Evolutionary conservation across 2,329 filamentous ascomycete genomes (phyloP).

Genomic region (Intubia oerlemansii): DNA sequence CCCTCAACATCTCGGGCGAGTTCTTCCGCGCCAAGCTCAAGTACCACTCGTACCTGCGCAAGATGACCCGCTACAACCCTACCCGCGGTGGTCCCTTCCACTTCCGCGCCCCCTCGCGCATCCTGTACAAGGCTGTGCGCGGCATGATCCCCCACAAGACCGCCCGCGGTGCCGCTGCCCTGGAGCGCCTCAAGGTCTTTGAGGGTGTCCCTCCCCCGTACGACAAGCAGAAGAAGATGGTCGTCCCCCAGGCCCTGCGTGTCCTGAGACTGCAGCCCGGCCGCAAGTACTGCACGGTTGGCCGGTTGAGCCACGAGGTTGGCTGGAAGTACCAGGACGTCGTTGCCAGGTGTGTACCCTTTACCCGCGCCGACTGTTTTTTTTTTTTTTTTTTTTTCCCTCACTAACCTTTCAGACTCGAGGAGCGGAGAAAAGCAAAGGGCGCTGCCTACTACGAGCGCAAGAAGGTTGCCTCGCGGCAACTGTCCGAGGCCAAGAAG

Average conservation of each 20-base stretch:
- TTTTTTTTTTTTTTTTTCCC: background rate
- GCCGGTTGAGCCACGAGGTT: constrained; percentile 93
- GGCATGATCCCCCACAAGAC: constrained; percentile 99
- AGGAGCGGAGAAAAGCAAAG: constrained; percentile 99
- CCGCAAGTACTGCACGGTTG: constrained; percentile 99
- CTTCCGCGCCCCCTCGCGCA: constrained; percentile 96
- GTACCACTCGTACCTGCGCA: constrained; percentile 99
- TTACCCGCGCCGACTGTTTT: too few relatives aligned
- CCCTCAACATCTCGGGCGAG: constrained; percentile 99
- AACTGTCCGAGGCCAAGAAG: constrained; percentile 85
- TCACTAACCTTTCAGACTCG: constrained; percentile 44
- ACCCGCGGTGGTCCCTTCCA: constrained; percentile 99
- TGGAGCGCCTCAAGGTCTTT: constrained; percentile 99
- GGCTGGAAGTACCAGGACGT: constrained; percentile 99
- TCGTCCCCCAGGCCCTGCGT: constrained; percentile 93
- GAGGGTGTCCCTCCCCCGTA: constrained; percentile 98
- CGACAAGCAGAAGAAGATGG: constrained; percentile 99
- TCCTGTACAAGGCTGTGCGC: constrained; percentile 99
- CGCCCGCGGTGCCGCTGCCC: constrained; percentile 80
- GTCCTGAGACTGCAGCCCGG: constrained; percentile 94
- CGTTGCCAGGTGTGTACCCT: constrained; percentile 68
- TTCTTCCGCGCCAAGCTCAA: constrained; percentile 99
- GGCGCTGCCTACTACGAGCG: constrained; percentile 97
- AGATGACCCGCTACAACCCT: constrained; percentile 99
- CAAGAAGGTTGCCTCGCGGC: constrained; percentile 91